Conservation (phyloP, 1,139 yeast genomes). For the Petasospora fabianii region DNA sequence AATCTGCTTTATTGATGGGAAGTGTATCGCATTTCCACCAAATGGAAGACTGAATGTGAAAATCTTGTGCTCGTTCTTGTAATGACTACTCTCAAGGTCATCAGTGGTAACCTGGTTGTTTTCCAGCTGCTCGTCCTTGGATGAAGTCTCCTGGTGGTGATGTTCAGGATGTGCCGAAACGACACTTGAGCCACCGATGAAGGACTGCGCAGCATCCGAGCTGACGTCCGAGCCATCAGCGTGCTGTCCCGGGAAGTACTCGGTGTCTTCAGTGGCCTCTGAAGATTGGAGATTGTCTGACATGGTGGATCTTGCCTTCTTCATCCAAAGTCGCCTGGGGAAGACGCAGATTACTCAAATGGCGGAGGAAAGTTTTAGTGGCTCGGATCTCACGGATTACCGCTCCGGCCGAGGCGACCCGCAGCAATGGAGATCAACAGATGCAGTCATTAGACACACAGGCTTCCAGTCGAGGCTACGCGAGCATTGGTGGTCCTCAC, state of each 20-base stretch:
- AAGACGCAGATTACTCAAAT: too few species aligned
- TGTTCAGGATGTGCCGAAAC: neutral
- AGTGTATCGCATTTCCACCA: conserved; percentile 32
- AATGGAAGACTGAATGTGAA: conserved; percentile 43
- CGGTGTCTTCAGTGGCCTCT: neutral
- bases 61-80: conserved; percentile 32
- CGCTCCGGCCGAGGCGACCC: too few species aligned
- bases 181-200: conserved; percentile 26
- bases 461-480: too few species aligned
- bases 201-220: conserved; percentile 19
- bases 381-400: too few species aligned
- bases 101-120: conserved; percentile 14
- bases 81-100: conserved; percentile 14
- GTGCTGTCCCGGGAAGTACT: neutral
- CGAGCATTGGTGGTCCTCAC: too few species aligned
- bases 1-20: conserved; percentile 27
- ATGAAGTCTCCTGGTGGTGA: neutral
- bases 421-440: too few species aligned
- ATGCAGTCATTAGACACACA: too few species aligned
- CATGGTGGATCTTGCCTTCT: too few species aligned
- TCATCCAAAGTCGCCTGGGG: too few species aligned
- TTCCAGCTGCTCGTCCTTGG: conserved; percentile 3
- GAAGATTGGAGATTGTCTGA: too few species aligned
- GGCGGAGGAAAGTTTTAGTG: too few species aligned
- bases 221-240: conserved; percentile 11